These are phyloP conservation scores for Sordariomycetes sp. DNA, from an alignment of 2,329 filamentous ascomycete species.

Conservation along the genomic window DNA sequence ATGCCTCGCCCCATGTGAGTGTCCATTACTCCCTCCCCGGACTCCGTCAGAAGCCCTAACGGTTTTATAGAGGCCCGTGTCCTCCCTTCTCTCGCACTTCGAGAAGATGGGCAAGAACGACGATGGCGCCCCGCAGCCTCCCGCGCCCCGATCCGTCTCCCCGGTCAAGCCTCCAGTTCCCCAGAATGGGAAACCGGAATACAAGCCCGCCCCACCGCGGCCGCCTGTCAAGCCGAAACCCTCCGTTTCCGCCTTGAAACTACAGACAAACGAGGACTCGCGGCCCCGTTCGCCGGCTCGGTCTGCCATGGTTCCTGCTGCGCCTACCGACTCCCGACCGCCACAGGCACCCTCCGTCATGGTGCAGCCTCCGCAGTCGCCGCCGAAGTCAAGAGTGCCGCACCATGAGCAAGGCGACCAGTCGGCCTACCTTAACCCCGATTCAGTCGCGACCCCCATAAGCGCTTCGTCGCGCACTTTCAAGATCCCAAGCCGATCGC, in stretches of 20 bases:
- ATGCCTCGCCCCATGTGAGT: slow-evolving; percentile 64
- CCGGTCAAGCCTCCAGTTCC: slow-evolving; percentile 26
- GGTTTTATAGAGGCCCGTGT: slow-evolving; percentile 56
- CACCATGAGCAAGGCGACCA: slow-evolving; percentile 22
- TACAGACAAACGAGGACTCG: neutral
- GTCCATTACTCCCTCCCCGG: neutral
- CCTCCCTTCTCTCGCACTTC: slow-evolving; percentile 67
- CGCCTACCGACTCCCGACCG: slow-evolving; percentile 27
- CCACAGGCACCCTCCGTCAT: slow-evolving; percentile 47
- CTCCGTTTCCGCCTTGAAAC: slow-evolving; percentile 13
- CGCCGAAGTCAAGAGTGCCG: slow-evolving; percentile 34
- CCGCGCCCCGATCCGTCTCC: slow-evolving; percentile 18
- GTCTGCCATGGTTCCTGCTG: slow-evolving; percentile 22
- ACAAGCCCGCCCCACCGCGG: slow-evolving; percentile 18
- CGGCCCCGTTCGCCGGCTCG: slow-evolving; percentile 17
- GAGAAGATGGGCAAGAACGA: slow-evolving; percentile 55
- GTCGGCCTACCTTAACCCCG: slow-evolving; percentile 32
- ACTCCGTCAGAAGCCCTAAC: neutral
- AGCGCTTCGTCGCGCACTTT: slow-evolving; percentile 29
- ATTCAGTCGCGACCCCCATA: slow-evolving; percentile 24
- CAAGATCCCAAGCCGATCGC: slow-evolving; percentile 40
- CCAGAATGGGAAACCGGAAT: slow-evolving; percentile 23
- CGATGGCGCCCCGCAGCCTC: slow-evolving; percentile 13
- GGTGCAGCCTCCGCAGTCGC: slow-evolving; percentile 58
- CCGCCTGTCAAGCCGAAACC: slow-evolving; percentile 17